phyloP scores from a whole-genome alignment of 169 alveolate species.

The Blepharisma undulans region DNA sequence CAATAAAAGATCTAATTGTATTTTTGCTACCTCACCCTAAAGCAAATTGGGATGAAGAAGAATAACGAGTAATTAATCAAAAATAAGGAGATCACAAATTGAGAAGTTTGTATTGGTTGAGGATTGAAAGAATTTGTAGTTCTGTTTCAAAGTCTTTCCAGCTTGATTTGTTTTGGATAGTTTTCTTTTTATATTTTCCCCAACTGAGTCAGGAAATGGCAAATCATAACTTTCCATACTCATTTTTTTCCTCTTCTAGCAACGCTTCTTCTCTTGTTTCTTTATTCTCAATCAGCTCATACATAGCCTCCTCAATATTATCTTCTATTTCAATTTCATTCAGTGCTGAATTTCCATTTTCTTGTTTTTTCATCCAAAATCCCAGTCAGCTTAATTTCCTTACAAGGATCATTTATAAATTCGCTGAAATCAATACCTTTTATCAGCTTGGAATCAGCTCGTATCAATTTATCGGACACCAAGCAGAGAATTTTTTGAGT shows the following conservation, averaged over 20 bases:
- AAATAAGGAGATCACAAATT: slow-evolving; percentile 19
- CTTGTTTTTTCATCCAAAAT: slow-evolving; percentile 3
- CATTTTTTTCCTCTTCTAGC: not conserved
- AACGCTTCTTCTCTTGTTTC: not conserved
- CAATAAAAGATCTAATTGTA: slow-evolving; percentile 43
- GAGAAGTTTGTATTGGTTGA: slow-evolving; percentile 54
- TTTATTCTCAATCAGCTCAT: not conserved
- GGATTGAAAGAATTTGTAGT: not conserved
- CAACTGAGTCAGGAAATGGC: slow-evolving; percentile 29
- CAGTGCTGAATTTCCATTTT: not conserved
- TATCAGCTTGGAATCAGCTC: not conserved
- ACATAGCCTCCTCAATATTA: not conserved
- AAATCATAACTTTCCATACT: not conserved
- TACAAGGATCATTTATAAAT: slow-evolving; percentile 22
- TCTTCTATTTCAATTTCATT: not conserved
- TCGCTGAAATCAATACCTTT: slow-evolving; percentile 27
- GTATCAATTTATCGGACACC: slow-evolving; percentile 36
- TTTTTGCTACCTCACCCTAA: slow-evolving; percentile 27
- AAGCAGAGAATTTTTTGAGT: slow-evolving; percentile 13
- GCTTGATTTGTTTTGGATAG: too few relatives aligned
- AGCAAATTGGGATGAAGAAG: slow-evolving; percentile 49
- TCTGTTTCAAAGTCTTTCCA: not conserved
- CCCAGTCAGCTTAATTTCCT: slow-evolving; percentile 33
- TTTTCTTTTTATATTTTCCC: slow-evolving; percentile 1
- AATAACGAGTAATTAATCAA: slow-evolving; percentile 28